Percentiles rank a stretch among this genome's conserved stretches.
phyloP scores from a whole-genome alignment of 2,329 filamentous ascomycete species.

The Sphaerulina musiva region DNA sequence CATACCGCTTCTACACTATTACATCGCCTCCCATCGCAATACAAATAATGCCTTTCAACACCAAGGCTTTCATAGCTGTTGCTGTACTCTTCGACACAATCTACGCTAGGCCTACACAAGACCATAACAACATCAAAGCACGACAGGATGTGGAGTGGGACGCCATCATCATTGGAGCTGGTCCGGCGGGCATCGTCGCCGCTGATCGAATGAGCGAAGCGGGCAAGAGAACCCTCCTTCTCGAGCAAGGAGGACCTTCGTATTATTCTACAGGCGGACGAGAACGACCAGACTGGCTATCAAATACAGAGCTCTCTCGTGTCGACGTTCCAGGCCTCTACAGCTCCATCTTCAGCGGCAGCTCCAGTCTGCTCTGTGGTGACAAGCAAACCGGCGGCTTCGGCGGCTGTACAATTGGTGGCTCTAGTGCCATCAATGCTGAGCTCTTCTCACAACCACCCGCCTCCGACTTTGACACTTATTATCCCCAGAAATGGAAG shows the following conservation, averaged over 20 bases:
- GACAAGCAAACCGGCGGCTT: conserved; percentile 34
- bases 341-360: conserved; percentile 44
- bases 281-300: conserved; percentile 47
- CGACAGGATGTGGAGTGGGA: conserved; percentile 16
- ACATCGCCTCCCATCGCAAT: background rate
- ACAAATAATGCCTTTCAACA: conserved; percentile 2
- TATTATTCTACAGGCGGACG: conserved; percentile 30
- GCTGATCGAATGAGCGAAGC: conserved; percentile 48
- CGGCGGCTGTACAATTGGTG: conserved; percentile 49
- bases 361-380: conserved; percentile 39
- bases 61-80: conserved; percentile 4
- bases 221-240: conserved; percentile 47
- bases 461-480: conserved; percentile 52
- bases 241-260: conserved; percentile 47
- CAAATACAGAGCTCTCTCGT: conserved; percentile 44
- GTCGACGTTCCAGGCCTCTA: conserved; percentile 51
- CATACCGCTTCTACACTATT: background rate
- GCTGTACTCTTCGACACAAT: background rate
- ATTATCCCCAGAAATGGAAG: conserved; percentile 51
- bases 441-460: conserved; percentile 55
- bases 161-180: conserved; percentile 44
- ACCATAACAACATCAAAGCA: background rate
- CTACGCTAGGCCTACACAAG: conserved; percentile 1
- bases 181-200: conserved; percentile 49
- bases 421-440: conserved; percentile 57